Evolutionary conservation across 1,284 basidiomycete species (phyloP).

Genomic region (Trametes hirsuta): DNA sequence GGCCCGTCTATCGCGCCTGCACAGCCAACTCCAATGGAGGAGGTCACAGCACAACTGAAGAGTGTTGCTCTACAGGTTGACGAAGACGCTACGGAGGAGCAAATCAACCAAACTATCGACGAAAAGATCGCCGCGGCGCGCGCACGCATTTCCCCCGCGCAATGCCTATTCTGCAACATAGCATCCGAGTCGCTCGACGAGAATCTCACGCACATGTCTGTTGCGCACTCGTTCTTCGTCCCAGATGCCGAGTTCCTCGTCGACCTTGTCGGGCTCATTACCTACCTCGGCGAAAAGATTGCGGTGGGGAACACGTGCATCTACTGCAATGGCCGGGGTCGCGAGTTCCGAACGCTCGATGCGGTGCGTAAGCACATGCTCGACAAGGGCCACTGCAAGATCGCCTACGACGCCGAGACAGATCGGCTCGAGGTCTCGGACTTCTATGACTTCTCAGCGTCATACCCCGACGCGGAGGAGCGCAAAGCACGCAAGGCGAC

Average conservation of each 20-base stretch:
- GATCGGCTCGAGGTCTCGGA: constrained; percentile 91
- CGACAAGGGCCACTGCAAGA: constrained; percentile 95
- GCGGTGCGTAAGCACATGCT: constrained; percentile 93
- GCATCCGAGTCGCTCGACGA: constrained; percentile 57
- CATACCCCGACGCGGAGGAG: constrained; percentile 67
- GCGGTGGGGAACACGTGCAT: constrained; percentile 93
- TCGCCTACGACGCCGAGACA: constrained; percentile 84
- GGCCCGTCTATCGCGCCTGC: constrained; percentile 11
- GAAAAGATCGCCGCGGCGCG: constrained; percentile 79
- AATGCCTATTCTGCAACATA: constrained; percentile 88
- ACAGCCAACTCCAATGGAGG: not conserved
- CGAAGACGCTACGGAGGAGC: constrained; percentile 52
- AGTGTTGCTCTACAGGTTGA: constrained; percentile 39
- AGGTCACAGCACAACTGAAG: constrained; percentile 16
- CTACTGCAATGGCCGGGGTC: constrained; percentile 82
- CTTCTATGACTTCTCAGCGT: constrained; percentile 90
- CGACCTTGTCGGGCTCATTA: constrained; percentile 82
- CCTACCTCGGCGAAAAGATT: constrained; percentile 93
- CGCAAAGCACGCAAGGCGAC: constrained; percentile 37
- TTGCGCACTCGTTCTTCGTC: constrained; percentile 91
- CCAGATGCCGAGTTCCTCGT: constrained; percentile 92
- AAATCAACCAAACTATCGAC: constrained; percentile 65
- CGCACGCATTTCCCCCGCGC: constrained; percentile 59
- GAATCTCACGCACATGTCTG: constrained; percentile 89
- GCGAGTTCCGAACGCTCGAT: constrained; percentile 79